These are phyloP conservation scores for Fusarium miscanthi DNA, from an alignment of 2,329 filamentous ascomycete genomes.

Conservation along the genomic window DNA sequence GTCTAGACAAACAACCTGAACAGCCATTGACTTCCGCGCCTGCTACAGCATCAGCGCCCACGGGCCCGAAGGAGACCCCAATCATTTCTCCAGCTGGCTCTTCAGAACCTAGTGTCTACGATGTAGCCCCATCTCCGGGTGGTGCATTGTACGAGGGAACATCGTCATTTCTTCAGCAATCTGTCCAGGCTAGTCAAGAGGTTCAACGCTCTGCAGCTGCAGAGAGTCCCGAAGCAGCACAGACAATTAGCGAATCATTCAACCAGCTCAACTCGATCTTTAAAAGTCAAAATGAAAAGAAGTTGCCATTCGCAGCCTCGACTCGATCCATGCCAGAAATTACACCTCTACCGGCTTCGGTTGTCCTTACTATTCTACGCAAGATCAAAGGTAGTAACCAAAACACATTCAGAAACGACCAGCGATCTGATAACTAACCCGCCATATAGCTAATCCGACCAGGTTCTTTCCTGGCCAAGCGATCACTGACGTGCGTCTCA, in stretches of 20 bases:
- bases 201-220: conserved; percentile 20
- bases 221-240: conserved; percentile 22
- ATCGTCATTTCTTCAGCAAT: conserved; percentile 35
- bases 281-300: background rate
- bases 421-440: background rate
- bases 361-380: conserved; percentile 18
- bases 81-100: conserved; percentile 10
- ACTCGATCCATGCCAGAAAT: conserved; percentile 8
- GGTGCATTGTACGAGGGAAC: conserved; percentile 30
- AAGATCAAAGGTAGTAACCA: conserved; percentile 12
- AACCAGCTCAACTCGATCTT: conserved; percentile 13
- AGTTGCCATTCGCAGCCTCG: background rate
- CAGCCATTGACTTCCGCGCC: background rate
- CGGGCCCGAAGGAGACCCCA: background rate
- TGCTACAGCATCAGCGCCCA: background rate
- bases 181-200: conserved; percentile 25
- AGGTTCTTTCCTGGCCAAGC: conserved; percentile 25
- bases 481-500: conserved; percentile 9
- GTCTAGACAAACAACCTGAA: conserved; percentile 1
- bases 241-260: conserved; percentile 29
- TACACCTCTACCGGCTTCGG: conserved; percentile 5
- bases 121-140: background rate
- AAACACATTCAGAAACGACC: background rate
- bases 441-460: background rate
- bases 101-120: background rate